These are phyloP conservation scores for Cyphellophora attinorum DNA, from an alignment of 2,329 filamentous ascomycete genomes.

Conservation along the genomic window DNA sequence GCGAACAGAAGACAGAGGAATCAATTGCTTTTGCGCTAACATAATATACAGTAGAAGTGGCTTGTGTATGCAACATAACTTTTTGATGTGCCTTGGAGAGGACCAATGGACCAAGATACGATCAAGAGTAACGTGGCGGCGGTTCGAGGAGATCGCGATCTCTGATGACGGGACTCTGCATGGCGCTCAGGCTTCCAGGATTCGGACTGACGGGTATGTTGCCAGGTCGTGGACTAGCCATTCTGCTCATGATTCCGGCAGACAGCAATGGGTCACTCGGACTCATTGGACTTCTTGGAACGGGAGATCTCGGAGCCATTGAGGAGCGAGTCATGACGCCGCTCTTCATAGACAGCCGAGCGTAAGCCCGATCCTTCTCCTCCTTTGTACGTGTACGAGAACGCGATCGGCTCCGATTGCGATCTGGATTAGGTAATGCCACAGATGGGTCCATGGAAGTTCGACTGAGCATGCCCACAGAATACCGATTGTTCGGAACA, in stretches of 20 bases:
- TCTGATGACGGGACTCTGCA: no score
- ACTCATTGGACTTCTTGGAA: not conserved
- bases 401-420: not conserved
- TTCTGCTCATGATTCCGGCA: not conserved
- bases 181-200: conserved; percentile 1
- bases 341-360: not conserved
- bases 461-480: not conserved
- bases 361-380: not conserved
- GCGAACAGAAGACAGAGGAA: no score
- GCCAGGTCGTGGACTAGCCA: no score
- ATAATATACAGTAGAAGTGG: no score
- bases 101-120: no score
- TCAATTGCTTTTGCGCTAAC: no score
- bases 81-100: no score
- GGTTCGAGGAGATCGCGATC: no score
- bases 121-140: no score
- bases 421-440: not conserved
- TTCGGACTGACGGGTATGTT: not conserved
- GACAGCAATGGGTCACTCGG: not conserved
- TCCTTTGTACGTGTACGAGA: no score
- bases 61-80: no score
- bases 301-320: not conserved
- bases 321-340: not conserved
- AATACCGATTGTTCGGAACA: not conserved
- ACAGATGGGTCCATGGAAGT: not conserved